phyloP scores from a whole-genome alignment of 2,329 filamentous ascomycete species.

The Xylaria multiplex region DNA sequence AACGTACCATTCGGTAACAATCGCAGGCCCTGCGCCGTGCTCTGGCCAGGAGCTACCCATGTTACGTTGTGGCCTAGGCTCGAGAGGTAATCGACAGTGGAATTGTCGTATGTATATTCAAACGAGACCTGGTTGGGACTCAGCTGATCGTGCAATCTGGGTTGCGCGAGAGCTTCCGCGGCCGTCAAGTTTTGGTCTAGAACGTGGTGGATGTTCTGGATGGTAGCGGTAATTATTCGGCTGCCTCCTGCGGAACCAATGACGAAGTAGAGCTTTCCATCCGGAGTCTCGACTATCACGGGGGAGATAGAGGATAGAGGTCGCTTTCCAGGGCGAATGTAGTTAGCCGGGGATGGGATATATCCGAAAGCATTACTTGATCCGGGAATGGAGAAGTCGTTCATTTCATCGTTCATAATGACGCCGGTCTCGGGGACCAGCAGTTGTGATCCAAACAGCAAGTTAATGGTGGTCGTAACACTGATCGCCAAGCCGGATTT shows the following conservation, averaged over 20 bases:
- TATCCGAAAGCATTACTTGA: conserved; percentile 80
- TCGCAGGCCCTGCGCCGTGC: conserved; percentile 78
- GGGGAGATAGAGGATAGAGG: conserved; percentile 82
- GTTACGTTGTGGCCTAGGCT: conserved; percentile 78
- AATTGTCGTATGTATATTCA: conserved; percentile 77
- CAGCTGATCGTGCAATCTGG: conserved; percentile 85
- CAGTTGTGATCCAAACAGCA: conserved; percentile 79
- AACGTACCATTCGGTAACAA: conserved; percentile 72
- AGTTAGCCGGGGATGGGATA: conserved; percentile 78
- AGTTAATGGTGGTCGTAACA: conserved; percentile 83
- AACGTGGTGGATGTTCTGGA: conserved; percentile 80
- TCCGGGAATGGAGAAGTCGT: conserved; percentile 82
- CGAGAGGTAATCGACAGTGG: conserved; percentile 73
- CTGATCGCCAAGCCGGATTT: conserved; percentile 76
- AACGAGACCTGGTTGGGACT: conserved; percentile 74
- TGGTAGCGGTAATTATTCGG: conserved; percentile 82
- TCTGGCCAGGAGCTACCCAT: conserved; percentile 72
- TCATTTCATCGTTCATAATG: conserved; percentile 72
- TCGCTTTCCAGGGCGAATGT: conserved; percentile 78
- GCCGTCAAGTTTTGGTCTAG: conserved; percentile 73
- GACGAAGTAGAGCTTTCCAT: conserved; percentile 75
- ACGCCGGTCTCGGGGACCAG: conserved; percentile 85
- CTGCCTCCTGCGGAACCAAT: conserved; percentile 85
- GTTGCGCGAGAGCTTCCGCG: conserved; percentile 70
- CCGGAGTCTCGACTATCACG: conserved; percentile 76